Evolutionary conservation across 108 stramenopile genomes (phyloP), one percentile per base, ranked within the genome.

Genomic region (Thalassiosira profunda): DNA sequence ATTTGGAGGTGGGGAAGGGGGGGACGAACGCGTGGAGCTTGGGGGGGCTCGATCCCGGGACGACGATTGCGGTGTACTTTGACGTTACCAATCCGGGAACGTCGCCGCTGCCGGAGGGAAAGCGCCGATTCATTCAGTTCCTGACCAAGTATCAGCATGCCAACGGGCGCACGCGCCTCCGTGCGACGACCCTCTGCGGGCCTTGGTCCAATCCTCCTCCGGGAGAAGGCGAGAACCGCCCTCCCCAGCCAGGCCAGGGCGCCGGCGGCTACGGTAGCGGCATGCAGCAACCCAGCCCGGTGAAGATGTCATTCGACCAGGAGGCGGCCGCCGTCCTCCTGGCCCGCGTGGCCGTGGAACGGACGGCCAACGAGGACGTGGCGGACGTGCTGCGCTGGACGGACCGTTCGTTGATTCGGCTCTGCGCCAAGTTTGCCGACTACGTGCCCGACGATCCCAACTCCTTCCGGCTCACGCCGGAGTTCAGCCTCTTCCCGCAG

Each of bases 61-160:
- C 97, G n/a, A 99, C 99, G 0, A 58, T 99, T 17, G 98, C 98
- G 45, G 60, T 99, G 34, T 99, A 99, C 83, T 99, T 99, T 75
- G 99, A 99, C 56, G 86, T 98, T 14, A 92, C 91, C 26, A 95
- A 94, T 64, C 88, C 90, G 17, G 88, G 87, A 63, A 92, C 85
- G 54, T 63, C 90, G 12, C 90, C 88, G 38, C 66, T 93, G 45
- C 89, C 88, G 33, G 93, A 95, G 62, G 85, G 81, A 24, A 95
- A 91, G 62, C 90, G 89, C 44, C 88, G 97, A 6, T 97, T 79
- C 81, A 93, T 96, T 51, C 98, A 99, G 72, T 98, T 99, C 78
- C 61, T 99, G 51, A 99, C 99, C 6, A 95, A 90, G 70, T 99
- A 99, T 81, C 98, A 98, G 78, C 97, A 98, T 66, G 70, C 98